A percentile compares a stretch with the other conserved stretches of the same genome.
These are phyloP conservation scores for Zanthoxylum bungeanum DNA, from an alignment of 345 rosid genomes.

Conservation along the genomic window DNA sequence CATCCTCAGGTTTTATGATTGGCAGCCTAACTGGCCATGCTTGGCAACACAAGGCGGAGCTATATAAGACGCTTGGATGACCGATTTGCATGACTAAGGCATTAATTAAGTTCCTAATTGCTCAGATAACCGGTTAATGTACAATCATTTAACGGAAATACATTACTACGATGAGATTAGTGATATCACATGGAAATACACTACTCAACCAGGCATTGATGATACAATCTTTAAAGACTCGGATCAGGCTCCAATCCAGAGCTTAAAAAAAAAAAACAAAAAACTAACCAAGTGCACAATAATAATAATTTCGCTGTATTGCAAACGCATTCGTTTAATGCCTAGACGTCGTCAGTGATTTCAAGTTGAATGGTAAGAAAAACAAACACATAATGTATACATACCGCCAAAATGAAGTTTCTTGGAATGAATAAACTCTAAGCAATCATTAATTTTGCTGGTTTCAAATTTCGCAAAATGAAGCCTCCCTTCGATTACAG, in stretches of 20 bases:
- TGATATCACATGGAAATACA: neutral
- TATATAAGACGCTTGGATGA: neutral
- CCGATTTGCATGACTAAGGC: neutral
- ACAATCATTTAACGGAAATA: neutral
- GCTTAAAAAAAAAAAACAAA: neutral
- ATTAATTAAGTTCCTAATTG: neutral
- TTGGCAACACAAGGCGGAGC: neutral
- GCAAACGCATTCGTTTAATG: neutral
- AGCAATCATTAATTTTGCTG: constrained; percentile 72
- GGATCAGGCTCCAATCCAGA: constrained; percentile 2
- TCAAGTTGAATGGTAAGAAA: neutral
- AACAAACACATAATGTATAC: constrained; percentile 2
- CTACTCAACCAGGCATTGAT: no score
- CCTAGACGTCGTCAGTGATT: neutral
- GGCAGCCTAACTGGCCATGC: neutral
- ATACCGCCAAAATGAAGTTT: constrained; percentile 58
- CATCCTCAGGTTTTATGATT: neutral
- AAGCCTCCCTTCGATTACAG: constrained; percentile 55
- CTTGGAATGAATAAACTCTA: constrained; percentile 63
- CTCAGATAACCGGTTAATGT: neutral
- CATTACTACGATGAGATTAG: neutral
- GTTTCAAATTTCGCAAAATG: constrained; percentile 88
- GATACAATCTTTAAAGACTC: neutral
- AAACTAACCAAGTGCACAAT: neutral
- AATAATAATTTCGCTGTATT: neutral